Evolutionary conservation across 2,329 filamentous ascomycete genomes (phyloP).

Genomic region (Diplodia intermedia): DNA sequence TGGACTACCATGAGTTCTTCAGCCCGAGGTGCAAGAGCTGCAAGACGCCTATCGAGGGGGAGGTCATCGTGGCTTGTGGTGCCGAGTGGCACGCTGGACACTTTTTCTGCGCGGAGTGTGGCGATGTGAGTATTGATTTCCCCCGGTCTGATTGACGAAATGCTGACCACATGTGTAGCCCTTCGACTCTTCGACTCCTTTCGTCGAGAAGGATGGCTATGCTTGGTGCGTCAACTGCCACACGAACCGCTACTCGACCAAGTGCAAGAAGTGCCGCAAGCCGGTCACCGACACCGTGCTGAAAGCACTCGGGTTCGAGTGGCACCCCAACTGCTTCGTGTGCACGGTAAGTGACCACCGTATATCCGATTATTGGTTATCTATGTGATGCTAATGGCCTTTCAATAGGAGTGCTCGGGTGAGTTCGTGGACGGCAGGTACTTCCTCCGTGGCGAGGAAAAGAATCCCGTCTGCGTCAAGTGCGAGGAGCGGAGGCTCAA

Average conservation of each 20-base stretch:
- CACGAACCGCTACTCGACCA: constrained; percentile 86
- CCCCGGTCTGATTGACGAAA: neutral
- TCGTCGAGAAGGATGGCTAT: constrained; percentile 97
- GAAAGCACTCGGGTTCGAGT: constrained; percentile 86
- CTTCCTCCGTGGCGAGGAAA: constrained; percentile 65
- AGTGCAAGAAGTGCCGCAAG: constrained; percentile 83
- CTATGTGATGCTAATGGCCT: neutral
- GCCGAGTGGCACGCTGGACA: constrained; percentile 97
- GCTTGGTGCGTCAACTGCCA: constrained; percentile 96
- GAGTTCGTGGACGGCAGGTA: constrained; percentile 68
- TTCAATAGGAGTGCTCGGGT: constrained; percentile 62
- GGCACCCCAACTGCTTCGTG: constrained; percentile 91
- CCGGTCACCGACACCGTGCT: constrained; percentile 91
- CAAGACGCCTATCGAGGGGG: constrained; percentile 93
- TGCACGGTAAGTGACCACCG: constrained; percentile 62
- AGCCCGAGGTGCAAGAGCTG: constrained; percentile 94
- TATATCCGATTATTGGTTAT: neutral
- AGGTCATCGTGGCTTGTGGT: constrained; percentile 91
- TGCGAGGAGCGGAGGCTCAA: constrained; percentile 70
- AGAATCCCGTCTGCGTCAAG: constrained; percentile 66
- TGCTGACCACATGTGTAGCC: constrained; percentile 50
- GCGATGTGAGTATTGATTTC: constrained; percentile 63
- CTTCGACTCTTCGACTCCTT: constrained; percentile 71
- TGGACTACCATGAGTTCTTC: constrained; percentile 98
- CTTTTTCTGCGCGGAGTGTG: constrained; percentile 99